Percentiles rank a stretch among this genome's conserved stretches.
Conservation (phyloP, 1,139 yeast genomes). For the Yamadazyma dendronema region DNA sequence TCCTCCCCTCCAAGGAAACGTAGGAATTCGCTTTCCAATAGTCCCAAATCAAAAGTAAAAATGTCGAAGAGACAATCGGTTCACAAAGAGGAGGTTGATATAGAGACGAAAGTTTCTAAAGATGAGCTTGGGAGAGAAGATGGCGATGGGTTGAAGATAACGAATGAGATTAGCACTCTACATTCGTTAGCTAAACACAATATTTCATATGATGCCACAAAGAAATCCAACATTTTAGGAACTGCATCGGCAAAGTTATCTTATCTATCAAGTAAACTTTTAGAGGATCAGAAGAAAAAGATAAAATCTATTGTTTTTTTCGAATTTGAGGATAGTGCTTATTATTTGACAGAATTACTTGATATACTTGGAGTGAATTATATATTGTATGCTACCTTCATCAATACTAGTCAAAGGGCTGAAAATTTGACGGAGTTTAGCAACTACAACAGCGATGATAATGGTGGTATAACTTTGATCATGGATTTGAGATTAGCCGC, state of each 20-base stretch:
- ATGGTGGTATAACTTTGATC: conserved; percentile 53
- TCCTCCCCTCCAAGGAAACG: conserved; percentile 6
- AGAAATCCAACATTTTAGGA: conserved; percentile 46
- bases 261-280: conserved; percentile 51
- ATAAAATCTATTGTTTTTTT: conserved; percentile 63
- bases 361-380: conserved; percentile 61
- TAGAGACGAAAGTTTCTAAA: conserved; percentile 10
- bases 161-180: conserved; percentile 18
- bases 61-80: background rate
- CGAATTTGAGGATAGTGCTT: conserved; percentile 71
- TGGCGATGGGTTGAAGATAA: conserved; percentile 21
- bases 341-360: conserved; percentile 60
- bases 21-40: conserved; percentile 5
- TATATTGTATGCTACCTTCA: conserved; percentile 61
- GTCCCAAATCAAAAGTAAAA: conserved; percentile 4
- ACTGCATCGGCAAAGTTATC: conserved; percentile 63
- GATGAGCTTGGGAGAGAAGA: conserved; percentile 15
- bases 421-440: conserved; percentile 53
- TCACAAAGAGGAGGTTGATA: conserved; percentile 9
- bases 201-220: conserved; percentile 21
- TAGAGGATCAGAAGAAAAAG: conserved; percentile 47
- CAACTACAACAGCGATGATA: conserved; percentile 25
- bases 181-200: conserved; percentile 15
- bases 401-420: conserved; percentile 50
- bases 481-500: conserved; percentile 71